Evolutionary conservation across 805 yeast species (phyloP), one percentile per base, ranked within the genome.

Genomic region (Barnettozyma vustinii): DNA sequence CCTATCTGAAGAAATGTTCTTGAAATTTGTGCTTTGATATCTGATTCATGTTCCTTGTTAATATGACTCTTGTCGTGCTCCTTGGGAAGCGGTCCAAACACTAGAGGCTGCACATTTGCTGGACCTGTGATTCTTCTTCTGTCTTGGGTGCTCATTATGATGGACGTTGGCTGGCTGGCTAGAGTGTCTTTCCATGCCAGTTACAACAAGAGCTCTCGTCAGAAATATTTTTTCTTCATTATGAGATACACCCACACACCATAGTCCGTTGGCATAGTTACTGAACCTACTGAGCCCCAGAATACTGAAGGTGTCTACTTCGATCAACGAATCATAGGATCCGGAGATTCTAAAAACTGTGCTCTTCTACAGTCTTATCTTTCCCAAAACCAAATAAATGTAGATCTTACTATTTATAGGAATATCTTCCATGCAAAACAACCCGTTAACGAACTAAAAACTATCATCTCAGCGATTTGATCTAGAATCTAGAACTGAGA

Each of bases 111-210:
- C 1, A 87, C 87, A 55, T 79, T 82, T 0, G 76, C 61, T 0
- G 97, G 97, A 0, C 96, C 97, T 30, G 86, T 60, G n/a, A 90
- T 73, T 64, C 97, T 76, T 74, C 96, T 80, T 73, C 96, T 79
- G 62, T 92, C 97, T 18, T 47, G 50, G 4, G 50, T 47, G 15
- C 50, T 47, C 50, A 47, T 47, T 30, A 30, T 12, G 33, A 30
- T 13, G 16, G 16, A 12, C 2, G 12, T 30, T 30, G 15, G 6
- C 8, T 30, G 3, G 15, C 33, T 30, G 12, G 33, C n/a, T 27
- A 27, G 13, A 9, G 16, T 30, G 33, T 30, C 33, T 30, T 13
- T 30, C 33, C 16, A 12, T 13, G 13, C 13, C 13, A 9, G 25
- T 9, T 26, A 9, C 15, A 30, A 30, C 33, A 9, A 30, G 12